A percentile compares a stretch with the other conserved stretches of the same genome.
These are phyloP conservation scores for Rhizophagus clarus DNA, from an alignment of 192 early-diverging fungal genomes.

Conservation along the genomic window DNA sequence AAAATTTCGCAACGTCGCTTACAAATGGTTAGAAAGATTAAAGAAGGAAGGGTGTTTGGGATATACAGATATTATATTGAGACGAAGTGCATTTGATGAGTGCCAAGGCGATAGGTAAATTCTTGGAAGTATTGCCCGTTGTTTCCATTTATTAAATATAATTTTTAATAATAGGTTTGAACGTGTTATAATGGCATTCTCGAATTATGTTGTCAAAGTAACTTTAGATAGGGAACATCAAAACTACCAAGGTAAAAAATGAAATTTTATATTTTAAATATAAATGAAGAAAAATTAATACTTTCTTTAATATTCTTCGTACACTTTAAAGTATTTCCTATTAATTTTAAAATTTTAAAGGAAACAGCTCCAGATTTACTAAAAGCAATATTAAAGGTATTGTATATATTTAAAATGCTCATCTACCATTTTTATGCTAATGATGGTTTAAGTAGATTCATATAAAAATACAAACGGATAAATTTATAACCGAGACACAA, in stretches of 20 bases:
- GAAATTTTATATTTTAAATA: background rate
- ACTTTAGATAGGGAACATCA: background rate
- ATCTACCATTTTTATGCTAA: background rate
- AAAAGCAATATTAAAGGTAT: constrained; percentile 17
- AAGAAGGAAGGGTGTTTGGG: constrained; percentile 47
- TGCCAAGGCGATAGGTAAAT: constrained; percentile 17
- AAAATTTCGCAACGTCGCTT: constrained; percentile 57
- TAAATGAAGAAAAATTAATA: no score
- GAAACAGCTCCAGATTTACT: background rate
- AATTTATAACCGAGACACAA: background rate
- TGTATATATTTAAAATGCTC: background rate
- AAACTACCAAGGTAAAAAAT: background rate
- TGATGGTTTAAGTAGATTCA: background rate
- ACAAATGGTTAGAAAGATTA: constrained; percentile 62
- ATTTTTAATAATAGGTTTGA: background rate
- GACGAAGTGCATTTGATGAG: constrained; percentile 13
- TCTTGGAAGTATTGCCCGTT: background rate
- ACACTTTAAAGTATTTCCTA: background rate
- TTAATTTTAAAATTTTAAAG: background rate
- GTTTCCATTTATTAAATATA: no score
- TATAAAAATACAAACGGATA: constrained; percentile 22
- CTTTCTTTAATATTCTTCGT: background rate
- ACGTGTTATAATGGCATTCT: constrained; percentile 16
- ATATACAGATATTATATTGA: background rate
- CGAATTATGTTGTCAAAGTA: constrained; percentile 2